Evolutionary conservation across 208 protist species (phyloP), one percentile per base, ranked within the genome.

Genomic region (Wallacemonas rigidus): DNA sequence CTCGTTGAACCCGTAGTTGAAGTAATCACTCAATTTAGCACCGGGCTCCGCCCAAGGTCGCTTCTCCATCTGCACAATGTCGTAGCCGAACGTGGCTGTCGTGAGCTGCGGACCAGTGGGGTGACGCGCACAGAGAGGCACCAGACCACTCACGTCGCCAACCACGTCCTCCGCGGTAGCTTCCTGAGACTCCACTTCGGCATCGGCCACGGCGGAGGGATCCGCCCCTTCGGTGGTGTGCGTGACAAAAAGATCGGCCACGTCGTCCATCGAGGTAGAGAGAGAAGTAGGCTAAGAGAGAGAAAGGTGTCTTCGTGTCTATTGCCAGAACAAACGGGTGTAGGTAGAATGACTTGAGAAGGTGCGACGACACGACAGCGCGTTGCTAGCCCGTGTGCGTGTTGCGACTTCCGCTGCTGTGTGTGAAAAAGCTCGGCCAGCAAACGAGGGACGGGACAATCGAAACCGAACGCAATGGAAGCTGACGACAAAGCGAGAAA

Each of bases 1-100:
- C 69, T 95, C 90, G 63, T 95, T 91, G 72, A 97, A 97, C 36
- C 92, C 92, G 74, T 95, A 97, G 82, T 97, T 97, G 76, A 97
- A 97, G 86, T 95, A 97, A 61, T 97, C 92, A 69, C 67, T 85
- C 39, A 83, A 53, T 75, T 94, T 94, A n/a, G 82, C 91, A 0
- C 74, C 88, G 1, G 91, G 91, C 48, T 90, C 82, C 9, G 80
- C 75, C 89, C 91, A 96, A 14, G 91, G 91, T 17, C 89, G 82
- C 56, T 85, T 79, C 58, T 82, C 67, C 89, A 96, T 96, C 53
- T 89, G 80, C 2, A 79, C 82, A 54, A 93, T 91, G 71, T 96
- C 89, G 72, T 96, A 96, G 14, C 91, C 91, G 67, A 88, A 96
- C 5, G 85, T 86, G 40, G 87, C 78, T 44, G 75, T 85, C 68